These are phyloP conservation scores for Coleophoma cylindrospora DNA, from an alignment of 2,329 filamentous ascomycete species.

Conservation along the genomic window DNA sequence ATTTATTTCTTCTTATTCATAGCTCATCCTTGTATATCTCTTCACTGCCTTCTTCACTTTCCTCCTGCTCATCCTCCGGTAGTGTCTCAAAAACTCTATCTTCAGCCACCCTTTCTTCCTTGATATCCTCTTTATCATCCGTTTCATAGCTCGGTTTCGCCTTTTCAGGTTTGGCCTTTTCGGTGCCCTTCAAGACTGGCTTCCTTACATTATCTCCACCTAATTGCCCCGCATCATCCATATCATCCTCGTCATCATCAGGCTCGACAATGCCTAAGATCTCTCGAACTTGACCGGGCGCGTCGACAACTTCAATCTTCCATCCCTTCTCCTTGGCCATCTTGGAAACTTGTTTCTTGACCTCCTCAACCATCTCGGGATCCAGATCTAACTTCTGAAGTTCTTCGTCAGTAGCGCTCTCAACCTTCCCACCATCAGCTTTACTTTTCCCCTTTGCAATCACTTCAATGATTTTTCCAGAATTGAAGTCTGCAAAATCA, in stretches of 20 bases:
- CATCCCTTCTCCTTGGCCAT: slow-evolving; percentile 68
- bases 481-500: slow-evolving; percentile 42
- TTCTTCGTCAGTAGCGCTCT: slow-evolving; percentile 55
- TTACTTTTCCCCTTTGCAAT: slow-evolving; percentile 19
- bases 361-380: slow-evolving; percentile 60
- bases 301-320: slow-evolving; percentile 76
- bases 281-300: slow-evolving; percentile 53
- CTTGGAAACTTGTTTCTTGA: slow-evolving; percentile 64
- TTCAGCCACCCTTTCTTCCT: too few species aligned
- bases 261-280: slow-evolving; percentile 65
- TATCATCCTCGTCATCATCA: slow-evolving; percentile 38
- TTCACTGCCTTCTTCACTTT: slow-evolving; percentile 37
- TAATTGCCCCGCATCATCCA: too few species aligned
- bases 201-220: too few species aligned
- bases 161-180: too few species aligned
- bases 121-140: too few species aligned
- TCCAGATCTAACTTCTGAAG: slow-evolving; percentile 56
- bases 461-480: slow-evolving; percentile 14
- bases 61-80: slow-evolving; percentile 37
- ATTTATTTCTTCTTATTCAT: slow-evolving; percentile 22
- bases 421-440: slow-evolving; percentile 22
- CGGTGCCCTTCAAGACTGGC: too few species aligned
- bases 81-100: too few species aligned
- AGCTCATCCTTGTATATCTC: slow-evolving; percentile 50
- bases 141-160: too few species aligned